Evolutionary conservation across 2,329 filamentous ascomycete genomes (phyloP).

Genomic region (Helotiales sp.): DNA sequence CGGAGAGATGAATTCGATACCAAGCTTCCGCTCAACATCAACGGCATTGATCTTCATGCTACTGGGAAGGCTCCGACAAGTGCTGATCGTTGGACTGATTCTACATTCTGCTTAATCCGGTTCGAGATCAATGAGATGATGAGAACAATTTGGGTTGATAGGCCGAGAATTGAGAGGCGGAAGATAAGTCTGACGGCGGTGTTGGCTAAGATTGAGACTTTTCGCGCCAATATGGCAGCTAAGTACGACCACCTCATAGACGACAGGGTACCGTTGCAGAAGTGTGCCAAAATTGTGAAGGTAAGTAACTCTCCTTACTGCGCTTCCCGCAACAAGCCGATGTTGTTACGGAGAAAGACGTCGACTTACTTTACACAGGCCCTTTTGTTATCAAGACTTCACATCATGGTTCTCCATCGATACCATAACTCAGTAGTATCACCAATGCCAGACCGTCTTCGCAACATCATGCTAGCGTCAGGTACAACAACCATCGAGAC

Average conservation of each 20-base stretch:
- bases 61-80: conserved; percentile 42
- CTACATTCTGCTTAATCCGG: conserved; percentile 66
- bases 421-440: conserved; percentile 50
- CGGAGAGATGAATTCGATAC: conserved; percentile 76
- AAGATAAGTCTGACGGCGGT: conserved; percentile 63
- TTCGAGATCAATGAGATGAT: conserved; percentile 75
- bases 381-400: conserved; percentile 61
- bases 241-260: conserved; percentile 66
- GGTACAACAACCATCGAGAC: conserved; percentile 55
- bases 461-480: conserved; percentile 62
- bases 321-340: too few species aligned
- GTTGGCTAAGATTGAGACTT: conserved; percentile 68
- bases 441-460: conserved; percentile 60
- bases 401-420: conserved; percentile 67
- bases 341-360: background rate
- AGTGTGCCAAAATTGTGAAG: conserved; percentile 63
- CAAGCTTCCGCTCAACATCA: conserved; percentile 67
- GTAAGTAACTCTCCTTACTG: background rate
- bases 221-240: conserved; percentile 62
- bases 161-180: conserved; percentile 61
- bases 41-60: conserved; percentile 61
- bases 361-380: conserved; percentile 34
- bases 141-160: conserved; percentile 68
- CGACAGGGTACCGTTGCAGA: conserved; percentile 59
- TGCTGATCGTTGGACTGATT: conserved; percentile 61